Base-by-base conservation (phyloP, 768 basidiomycete genomes). In the Suillus variegatus region DNA sequence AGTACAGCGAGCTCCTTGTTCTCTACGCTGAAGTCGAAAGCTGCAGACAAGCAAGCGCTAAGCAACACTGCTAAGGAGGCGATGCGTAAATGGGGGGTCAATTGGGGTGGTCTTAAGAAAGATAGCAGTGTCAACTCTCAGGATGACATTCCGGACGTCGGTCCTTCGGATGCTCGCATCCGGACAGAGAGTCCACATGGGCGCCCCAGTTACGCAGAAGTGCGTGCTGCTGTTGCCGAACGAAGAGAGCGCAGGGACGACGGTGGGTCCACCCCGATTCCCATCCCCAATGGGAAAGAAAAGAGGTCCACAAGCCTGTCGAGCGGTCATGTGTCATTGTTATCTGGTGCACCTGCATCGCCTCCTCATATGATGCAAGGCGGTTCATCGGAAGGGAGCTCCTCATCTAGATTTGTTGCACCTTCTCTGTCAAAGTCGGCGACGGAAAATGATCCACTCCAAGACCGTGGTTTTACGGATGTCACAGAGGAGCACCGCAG, bases 41-140 rank as follows among this genome's bases (percentile, higher is more conserved):
- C 89, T 0, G 80, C 78, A 28, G 95, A 96, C 76, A 96, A 94
- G 73, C 91, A 95, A 75, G 92, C 92, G 8, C 79, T 96, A 52
- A 89, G 88, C 68, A 90, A 92, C 70, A 87, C 91, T 0, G 93
- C 95, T 14, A 92, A 90, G 74, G 96, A 97, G 72, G 85, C 92
- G 10, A 90, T 97, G 83, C 88, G 90, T 65, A 97, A 97, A 74
- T 97, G 94, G 94, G 89, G 94, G 28, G 89, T 88, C 35, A 93
- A 88, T 65, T 95, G 93, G 90, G 81, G 85, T 55, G 82, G 82
- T 14, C 71, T 88, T 74, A 87, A 84, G 78, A 89, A 86, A 74
- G 87, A 89, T 64, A 75, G 65, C 55, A 75, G 68, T 62, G 75
- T 68, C 55, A 68, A 70, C 51, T 63, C 69, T 61, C 63, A 73